Evolutionary conservation across 2,329 filamentous ascomycete species (phyloP).

Genomic region (Alternaria sp.): DNA sequence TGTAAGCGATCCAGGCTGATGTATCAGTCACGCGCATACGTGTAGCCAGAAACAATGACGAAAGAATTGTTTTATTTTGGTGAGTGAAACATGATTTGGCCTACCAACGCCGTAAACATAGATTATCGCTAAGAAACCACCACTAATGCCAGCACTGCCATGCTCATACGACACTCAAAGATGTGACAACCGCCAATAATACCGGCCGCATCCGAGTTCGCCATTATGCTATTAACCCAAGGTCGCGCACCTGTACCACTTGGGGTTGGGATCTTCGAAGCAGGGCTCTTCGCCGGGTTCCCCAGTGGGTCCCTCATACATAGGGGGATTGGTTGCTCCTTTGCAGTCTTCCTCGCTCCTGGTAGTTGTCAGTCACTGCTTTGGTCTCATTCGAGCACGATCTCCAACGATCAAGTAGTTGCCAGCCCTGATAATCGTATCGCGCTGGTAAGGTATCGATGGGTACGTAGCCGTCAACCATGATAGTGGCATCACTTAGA

Average conservation of each 20-base stretch:
- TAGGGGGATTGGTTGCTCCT: neutral
- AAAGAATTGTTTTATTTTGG: neutral
- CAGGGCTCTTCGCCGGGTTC: slow-evolving; percentile 8
- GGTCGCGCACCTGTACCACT: slow-evolving; percentile 19
- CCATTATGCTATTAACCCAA: neutral
- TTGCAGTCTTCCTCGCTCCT: slow-evolving; percentile 10
- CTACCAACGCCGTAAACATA: neutral
- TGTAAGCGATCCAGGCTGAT: neutral
- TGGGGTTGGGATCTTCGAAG: slow-evolving; percentile 17
- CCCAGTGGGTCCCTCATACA: slow-evolving; percentile 10
- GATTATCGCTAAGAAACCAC: too few species aligned
- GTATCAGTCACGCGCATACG: neutral
- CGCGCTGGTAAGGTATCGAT: too few species aligned
- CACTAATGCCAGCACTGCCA: neutral
- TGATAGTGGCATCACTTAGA: too few species aligned
- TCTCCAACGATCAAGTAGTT: too few species aligned
- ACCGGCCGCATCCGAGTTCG: neutral
- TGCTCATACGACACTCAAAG: too few species aligned
- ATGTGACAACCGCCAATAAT: too few species aligned
- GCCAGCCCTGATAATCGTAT: too few species aligned
- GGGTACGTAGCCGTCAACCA: too few species aligned
- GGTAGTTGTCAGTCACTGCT: neutral
- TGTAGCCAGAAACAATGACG: neutral
- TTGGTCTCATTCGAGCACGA: too few species aligned
- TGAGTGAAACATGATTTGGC: neutral